Base-by-base conservation (phyloP, 108 stramenopile genomes). In the Poteriospumella lacustris region DNA sequence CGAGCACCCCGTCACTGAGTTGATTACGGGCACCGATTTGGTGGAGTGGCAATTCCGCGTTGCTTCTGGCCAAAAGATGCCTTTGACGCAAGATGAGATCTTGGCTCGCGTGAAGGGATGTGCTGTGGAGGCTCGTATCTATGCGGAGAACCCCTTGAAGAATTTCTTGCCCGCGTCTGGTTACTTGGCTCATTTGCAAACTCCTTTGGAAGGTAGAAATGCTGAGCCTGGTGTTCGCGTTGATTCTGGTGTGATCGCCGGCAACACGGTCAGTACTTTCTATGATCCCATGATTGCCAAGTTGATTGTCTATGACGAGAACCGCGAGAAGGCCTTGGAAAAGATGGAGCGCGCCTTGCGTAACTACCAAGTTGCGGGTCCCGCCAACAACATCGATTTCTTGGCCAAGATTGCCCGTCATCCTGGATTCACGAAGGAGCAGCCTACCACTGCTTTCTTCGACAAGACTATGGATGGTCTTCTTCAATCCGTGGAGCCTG, bases 1-100 rank as follows among this genome's bases (percentile, higher is more conserved):
- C 12, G 92, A 93, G 76, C 94, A 95, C 82, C 92, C 94, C 31
- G 89, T 95, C 2, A 93, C 94, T 34, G 94, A 95, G 81, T 87
- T 91, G 81, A 89, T 95, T 52, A 91, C 91, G 2, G 91, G 91
- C 42, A 80, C 91, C 38, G 95, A 97, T 80, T 87, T 97, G 62
- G 95, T 95, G 0, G 92, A 95, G 75, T 89, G 89, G 39, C 95
- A 96, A 86, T 94, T 97, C 26, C 62, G 89, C 29, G 92, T 95
- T 75, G 95, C 96, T 0, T 85, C 89, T 24, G 96, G 96, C n/a
- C 87, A 95, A 83, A 85, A 91, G 28, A 81, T 97, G 31, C 87
- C 87, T 15, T 24, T 88, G 29, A 64, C 33, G 36, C 78, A 75
- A 58, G 40, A 77, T 3, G 76, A 82, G 58, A 39, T 75, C 15